Conservation (phyloP, 2,329 filamentous ascomycete genomes). For the Curvularia sp. region DNA sequence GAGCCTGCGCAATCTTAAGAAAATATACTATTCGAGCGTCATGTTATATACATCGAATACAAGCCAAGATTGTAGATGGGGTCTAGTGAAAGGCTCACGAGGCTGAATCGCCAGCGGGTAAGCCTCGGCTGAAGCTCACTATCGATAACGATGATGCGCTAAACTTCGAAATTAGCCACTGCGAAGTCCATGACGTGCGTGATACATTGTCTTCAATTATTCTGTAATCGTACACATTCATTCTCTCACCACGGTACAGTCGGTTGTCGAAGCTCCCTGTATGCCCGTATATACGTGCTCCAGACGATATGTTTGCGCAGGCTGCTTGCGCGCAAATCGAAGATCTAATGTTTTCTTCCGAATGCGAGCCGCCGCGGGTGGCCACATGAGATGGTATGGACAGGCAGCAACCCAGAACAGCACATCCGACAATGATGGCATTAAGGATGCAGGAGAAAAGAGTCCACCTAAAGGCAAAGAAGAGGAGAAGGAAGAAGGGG, state of each 20-base stretch:
- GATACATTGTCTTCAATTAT: conserved; percentile 1
- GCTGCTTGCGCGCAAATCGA: conserved; percentile 49
- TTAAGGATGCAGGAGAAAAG: conserved; percentile 20
- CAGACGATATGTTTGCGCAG: conserved; percentile 46
- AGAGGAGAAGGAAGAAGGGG: conserved; percentile 53
- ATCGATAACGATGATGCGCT: conserved; percentile 17
- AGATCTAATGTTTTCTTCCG: conserved; percentile 16
- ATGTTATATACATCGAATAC: not conserved
- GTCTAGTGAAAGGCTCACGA: not conserved
- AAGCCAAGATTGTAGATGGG: not conserved
- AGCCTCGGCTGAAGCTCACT: conserved; percentile 3
- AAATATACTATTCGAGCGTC: not conserved
- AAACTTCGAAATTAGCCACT: conserved; percentile 14
- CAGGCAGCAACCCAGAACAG: conserved; percentile 29
- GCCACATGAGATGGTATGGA: conserved; percentile 31
- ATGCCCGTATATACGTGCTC: conserved; percentile 36
- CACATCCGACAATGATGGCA: conserved; percentile 17
- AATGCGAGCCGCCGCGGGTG: conserved; percentile 15
- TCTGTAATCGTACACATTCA: not conserved
- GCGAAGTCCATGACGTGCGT: conserved; percentile 20
- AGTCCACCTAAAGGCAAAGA: not conserved
- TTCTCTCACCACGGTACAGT: conserved; percentile 6
- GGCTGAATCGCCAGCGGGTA: not conserved
- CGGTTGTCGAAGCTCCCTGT: conserved; percentile 23
- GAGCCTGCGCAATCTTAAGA: not conserved